Conservation (phyloP, 2,329 filamentous ascomycete genomes). For the Zymoseptoria tritici region DNA sequence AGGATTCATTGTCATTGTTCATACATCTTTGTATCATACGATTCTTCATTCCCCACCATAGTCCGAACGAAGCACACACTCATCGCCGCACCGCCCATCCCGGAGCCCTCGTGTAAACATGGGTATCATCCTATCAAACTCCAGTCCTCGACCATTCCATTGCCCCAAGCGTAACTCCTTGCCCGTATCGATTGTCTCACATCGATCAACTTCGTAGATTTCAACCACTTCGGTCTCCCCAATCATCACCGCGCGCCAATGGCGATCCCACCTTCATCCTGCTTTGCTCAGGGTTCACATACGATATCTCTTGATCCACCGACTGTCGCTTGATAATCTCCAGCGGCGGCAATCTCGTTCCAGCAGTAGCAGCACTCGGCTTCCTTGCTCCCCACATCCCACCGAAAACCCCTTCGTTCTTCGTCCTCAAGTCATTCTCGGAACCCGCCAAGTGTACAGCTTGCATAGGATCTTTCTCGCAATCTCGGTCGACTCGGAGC, state of each 20-base stretch:
- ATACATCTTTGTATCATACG: not conserved
- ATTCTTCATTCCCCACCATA: not conserved
- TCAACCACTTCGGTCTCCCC: not conserved
- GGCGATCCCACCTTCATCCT: not conserved
- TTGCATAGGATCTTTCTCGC: not conserved
- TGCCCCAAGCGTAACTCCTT: not conserved
- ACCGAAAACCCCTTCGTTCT: not conserved
- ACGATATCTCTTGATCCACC: constrained; percentile 15
- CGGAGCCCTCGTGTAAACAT: not conserved
- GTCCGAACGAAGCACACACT: not conserved
- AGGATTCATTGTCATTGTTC: not conserved
- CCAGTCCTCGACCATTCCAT: not conserved
- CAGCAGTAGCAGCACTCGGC: not conserved
- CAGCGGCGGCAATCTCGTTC: constrained; percentile 5
- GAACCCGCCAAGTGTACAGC: not conserved
- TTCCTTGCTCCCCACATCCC: not conserved
- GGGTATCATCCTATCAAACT: not conserved
- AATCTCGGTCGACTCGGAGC: constrained; percentile 1
- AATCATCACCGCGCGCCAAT: not conserved
- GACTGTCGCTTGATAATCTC: constrained; percentile 16
- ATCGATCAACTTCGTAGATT: too few species aligned
- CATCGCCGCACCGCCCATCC: not conserved
- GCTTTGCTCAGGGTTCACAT: not conserved
- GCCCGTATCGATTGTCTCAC: too few species aligned
- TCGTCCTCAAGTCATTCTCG: not conserved